These are phyloP conservation scores for Beta lomatogona DNA, from an alignment of 179 eudicot genomes.

Conservation along the genomic window DNA sequence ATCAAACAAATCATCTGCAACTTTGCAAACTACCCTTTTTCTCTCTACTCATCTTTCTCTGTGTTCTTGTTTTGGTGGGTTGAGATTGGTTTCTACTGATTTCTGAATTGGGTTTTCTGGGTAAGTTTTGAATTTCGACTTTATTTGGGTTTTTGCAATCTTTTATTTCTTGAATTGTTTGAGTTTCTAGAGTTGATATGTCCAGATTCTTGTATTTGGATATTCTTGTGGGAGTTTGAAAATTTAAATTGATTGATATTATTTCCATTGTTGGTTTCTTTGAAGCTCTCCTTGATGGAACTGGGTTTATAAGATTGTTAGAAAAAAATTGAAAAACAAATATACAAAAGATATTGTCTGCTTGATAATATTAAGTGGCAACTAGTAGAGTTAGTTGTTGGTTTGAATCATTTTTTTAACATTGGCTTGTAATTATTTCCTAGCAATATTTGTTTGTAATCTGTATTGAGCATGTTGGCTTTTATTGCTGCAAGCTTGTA, in stretches of 20 bases:
- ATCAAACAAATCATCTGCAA: conserved; percentile 23
- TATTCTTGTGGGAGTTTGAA: neutral
- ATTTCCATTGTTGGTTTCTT: too few species aligned
- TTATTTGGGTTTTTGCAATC: neutral
- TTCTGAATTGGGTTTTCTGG: conserved; percentile 22
- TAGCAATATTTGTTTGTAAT: neutral
- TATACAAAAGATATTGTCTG: neutral
- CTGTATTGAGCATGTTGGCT: neutral
- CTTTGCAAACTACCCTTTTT: conserved; percentile 15
- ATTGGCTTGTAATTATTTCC: neutral
- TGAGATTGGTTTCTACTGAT: conserved; percentile 15
- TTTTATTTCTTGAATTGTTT: conserved; percentile 2
- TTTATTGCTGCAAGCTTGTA: neutral
- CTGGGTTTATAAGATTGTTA: neutral
- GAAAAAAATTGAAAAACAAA: neutral
- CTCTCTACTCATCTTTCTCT: neutral
- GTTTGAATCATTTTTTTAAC: neutral
- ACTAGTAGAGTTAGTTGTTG: neutral
- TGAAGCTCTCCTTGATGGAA: neutral
- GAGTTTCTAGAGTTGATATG: neutral
- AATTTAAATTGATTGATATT: neutral
- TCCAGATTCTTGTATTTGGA: neutral
- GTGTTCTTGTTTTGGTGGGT: neutral
- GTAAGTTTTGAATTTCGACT: conserved; percentile 7
- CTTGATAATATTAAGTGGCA: neutral